Base-by-base conservation (phyloP, 257 asterid species). In the Salvia hispanica region DNA sequence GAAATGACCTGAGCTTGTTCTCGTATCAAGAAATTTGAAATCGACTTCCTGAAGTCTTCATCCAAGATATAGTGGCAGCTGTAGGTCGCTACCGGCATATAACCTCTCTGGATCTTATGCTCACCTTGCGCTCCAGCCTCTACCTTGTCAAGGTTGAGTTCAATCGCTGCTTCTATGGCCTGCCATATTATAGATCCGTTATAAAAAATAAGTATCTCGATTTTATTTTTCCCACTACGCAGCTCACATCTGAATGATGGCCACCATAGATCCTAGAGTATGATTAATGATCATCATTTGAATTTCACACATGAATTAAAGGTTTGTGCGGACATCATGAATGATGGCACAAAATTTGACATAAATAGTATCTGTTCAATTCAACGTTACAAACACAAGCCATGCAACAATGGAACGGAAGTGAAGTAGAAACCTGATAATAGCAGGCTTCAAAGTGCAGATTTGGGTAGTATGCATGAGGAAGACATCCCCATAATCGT, bases 101-200 rank as follows among this genome's bases (percentile, higher is more conserved):
- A 93, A 7, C 99, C 99, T 79, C 99, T 80, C 79, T 90, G 97
- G 68, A 93, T 90, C 78, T 93, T 93, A 71, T 93, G 99, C 78
- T 93, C 99, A 4, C 99, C 99, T 74, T 93, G 99, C 40, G 99
- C 99, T 64, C 99, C 99, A 21, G 99, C 99, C 81, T 93, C 97
- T 53, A 93, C 95, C 76, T 72, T 86, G 73, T 72, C 82, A 39
- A 93, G 99, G 58, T 87, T 83, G 47, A 83, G 85, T 71, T 90
- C 99, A 55, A 93, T 93, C 5, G 97, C 99, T 66, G 99, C 97
- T 71, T 93, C 97, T 72, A 93, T 90, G 43, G 97, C 99, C 99
- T 93, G 86, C 74, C 60, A 58, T 33, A 64, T 57, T 47, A 76
- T n/a, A 64, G 12, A 62, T 25, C 43, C 33, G 50, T 65, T 45